These are phyloP conservation scores for Crithidia brevicula DNA, from an alignment of 208 protist species.

Conservation along the genomic window DNA sequence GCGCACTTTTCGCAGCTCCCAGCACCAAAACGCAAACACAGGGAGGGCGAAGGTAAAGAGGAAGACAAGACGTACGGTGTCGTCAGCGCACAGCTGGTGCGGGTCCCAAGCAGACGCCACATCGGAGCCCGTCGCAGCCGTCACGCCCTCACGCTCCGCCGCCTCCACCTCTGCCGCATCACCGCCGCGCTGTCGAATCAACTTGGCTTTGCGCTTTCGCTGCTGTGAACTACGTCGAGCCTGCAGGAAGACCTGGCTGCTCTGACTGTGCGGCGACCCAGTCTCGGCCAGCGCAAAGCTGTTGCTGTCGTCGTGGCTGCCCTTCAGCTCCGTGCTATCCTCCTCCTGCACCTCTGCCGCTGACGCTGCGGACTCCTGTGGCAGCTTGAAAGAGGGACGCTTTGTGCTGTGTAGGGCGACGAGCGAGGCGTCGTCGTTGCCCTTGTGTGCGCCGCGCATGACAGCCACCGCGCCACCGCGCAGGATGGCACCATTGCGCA, in stretches of 20 bases:
- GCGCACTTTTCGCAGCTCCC: constrained; percentile 9
- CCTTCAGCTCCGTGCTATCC: background rate
- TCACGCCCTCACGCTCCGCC: constrained; percentile 6
- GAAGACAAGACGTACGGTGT: constrained; percentile 23
- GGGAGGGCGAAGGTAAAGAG: constrained; percentile 26
- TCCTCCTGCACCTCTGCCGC: no score
- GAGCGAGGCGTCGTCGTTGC: background rate
- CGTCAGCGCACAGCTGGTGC: constrained; percentile 20
- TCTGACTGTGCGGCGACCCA: constrained; percentile 10
- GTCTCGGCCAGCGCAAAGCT: background rate
- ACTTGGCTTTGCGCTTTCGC: background rate
- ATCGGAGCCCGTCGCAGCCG: constrained; percentile 6
- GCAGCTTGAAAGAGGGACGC: background rate
- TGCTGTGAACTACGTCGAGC: background rate
- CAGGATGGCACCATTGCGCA: constrained; percentile 32
- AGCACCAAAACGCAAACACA: constrained; percentile 16
- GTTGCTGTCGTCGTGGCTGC: background rate
- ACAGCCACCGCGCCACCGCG: constrained; percentile 24
- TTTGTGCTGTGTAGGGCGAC: background rate
- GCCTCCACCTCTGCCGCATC: background rate
- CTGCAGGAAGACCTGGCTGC: constrained; percentile 16
- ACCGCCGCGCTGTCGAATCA: constrained; percentile 16
- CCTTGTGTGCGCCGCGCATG: constrained; percentile 9
- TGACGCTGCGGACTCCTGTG: background rate
- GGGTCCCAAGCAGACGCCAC: constrained; percentile 20